A percentile compares a stretch with the other conserved stretches of the same genome.
Conservation (phyloP, 75 land plant genomes). For the Selaginella tamariscina region DNA sequence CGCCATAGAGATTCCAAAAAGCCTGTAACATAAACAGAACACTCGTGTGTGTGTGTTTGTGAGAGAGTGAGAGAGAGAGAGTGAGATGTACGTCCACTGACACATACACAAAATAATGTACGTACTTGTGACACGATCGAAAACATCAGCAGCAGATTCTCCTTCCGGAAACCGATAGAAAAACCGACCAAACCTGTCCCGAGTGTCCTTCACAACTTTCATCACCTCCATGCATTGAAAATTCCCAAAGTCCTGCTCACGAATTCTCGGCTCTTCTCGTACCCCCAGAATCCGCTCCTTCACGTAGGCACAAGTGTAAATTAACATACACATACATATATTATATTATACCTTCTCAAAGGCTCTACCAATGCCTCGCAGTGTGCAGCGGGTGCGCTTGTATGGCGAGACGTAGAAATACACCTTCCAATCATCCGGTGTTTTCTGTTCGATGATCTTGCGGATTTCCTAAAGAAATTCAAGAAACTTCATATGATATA, state of each 20-base stretch:
- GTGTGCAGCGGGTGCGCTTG: constrained; percentile 57
- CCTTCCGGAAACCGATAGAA: constrained; percentile 93
- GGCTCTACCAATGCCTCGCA: constrained; percentile 51
- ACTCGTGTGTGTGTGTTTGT: no score
- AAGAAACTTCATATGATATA: no score
- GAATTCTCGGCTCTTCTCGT: constrained; percentile 68
- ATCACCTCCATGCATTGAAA: constrained; percentile 77
- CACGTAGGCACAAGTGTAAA: no score
- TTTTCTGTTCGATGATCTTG: constrained; percentile 22
- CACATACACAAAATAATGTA: no score
- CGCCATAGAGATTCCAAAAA: constrained; percentile 93
- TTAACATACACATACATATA: no score
- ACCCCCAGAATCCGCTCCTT: constrained; percentile 52
- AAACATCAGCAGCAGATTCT: constrained; percentile 92
- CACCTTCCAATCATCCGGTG: constrained; percentile 40
- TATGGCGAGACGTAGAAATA: no score
- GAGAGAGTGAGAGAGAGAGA: no score
- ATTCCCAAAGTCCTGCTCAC: constrained; percentile 95
- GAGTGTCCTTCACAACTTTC: constrained; percentile 45
- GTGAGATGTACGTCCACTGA: no score
- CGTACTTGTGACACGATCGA: constrained; percentile 82
- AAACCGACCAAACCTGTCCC: constrained; percentile 63
- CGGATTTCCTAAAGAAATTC: no score
- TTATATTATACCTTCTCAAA: no score
- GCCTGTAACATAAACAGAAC: no score